These are phyloP conservation scores for Eucalyptus pauciflora DNA, from an alignment of 345 rosid genomes.

Conservation along the genomic window DNA sequence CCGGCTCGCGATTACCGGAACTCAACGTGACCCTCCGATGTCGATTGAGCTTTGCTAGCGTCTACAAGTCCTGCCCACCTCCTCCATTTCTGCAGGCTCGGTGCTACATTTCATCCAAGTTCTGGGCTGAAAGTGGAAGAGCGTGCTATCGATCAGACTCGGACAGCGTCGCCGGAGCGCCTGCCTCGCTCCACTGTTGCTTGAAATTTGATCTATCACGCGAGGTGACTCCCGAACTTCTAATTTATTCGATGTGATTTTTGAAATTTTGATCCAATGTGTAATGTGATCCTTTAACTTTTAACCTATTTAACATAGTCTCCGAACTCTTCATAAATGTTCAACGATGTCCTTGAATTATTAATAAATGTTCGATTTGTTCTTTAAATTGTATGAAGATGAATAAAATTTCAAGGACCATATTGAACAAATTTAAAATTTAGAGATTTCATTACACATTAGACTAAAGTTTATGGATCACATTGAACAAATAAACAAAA, in stretches of 20 bases:
- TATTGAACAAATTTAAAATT: no score
- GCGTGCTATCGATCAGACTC: neutral
- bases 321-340: no score
- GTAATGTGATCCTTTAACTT: rapidly evolving
- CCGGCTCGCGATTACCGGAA: neutral
- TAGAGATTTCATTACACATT: rapidly evolving
- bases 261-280: rapidly evolving
- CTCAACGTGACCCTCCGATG: rapidly evolving
- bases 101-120: neutral
- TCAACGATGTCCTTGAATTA: rapidly evolving
- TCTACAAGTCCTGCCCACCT: neutral
- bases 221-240: rapidly evolving
- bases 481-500: no score
- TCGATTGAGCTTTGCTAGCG: neutral
- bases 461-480: rapidly evolving
- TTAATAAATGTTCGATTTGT: rapidly evolving
- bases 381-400: neutral
- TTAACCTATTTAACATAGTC: rapidly evolving
- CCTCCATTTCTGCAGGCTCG: neutral
- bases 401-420: rapidly evolving
- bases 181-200: neutral
- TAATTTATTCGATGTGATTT: rapidly evolving
- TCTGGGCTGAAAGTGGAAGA: neutral
- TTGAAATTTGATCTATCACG: rapidly evolving
- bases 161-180: rapidly evolving